Evolutionary conservation across 345 rosid genomes (phyloP).

Genomic region (Pseudoturritis turrita): DNA sequence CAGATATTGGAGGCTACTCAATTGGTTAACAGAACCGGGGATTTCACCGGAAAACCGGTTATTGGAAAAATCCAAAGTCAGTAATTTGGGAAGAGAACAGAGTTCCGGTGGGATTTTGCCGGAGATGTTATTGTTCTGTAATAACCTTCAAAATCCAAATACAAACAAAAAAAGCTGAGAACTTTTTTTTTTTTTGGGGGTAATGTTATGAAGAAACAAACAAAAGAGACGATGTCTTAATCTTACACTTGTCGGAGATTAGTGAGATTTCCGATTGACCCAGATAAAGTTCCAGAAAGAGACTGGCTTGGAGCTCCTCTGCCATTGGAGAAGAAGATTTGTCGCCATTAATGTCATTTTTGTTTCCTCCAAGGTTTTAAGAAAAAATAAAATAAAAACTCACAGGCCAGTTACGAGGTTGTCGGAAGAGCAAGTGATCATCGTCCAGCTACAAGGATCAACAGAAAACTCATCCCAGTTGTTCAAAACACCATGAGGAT

Average conservation of each 20-base stretch:
- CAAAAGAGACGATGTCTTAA: neutral
- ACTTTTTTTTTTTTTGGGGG: neutral
- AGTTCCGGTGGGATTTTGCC: constrained; percentile 73
- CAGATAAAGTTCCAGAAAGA: constrained; percentile 80
- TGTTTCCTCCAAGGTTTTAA: neutral
- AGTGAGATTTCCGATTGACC: constrained; percentile 71
- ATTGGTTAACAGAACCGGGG: constrained; percentile 52
- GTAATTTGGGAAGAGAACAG: constrained; percentile 61
- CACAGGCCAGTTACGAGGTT: constrained; percentile 80
- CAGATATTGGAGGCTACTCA: constrained; percentile 65
- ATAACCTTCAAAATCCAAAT: constrained; percentile 45
- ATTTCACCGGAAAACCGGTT: constrained; percentile 64
- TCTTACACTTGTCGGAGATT: constrained; percentile 88
- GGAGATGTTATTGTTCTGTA: constrained; percentile 92
- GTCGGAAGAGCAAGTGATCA: constrained; percentile 81
- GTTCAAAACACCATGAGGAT: constrained; percentile 81
- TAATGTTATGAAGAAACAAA: neutral
- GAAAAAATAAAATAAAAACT: constrained; percentile 22
- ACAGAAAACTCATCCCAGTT: constrained; percentile 95
- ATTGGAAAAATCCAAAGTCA: constrained; percentile 81
- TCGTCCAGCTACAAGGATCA: constrained; percentile 98
- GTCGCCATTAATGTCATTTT: constrained; percentile 21
- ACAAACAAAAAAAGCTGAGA: neutral
- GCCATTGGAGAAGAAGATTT: constrained; percentile 17
- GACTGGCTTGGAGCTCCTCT: constrained; percentile 96